phyloP scores from a whole-genome alignment of 352 stramenopile genomes.

The Phytophthora brassicae region DNA sequence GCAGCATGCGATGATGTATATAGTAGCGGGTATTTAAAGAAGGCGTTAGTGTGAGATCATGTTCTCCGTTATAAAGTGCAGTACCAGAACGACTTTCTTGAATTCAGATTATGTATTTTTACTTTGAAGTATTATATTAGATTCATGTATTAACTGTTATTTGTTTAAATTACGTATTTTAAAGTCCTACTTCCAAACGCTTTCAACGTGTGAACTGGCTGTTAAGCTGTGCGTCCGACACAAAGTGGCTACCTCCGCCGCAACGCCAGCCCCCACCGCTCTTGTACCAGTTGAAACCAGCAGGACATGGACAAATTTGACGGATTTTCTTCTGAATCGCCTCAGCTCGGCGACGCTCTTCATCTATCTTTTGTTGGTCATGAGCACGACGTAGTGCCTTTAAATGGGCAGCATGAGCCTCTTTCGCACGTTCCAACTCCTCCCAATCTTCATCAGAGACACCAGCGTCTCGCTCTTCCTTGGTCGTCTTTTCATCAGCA shows the following conservation, averaged over 20 bases:
- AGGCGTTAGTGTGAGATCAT: no score
- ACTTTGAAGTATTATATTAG: no score
- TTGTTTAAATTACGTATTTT: no score
- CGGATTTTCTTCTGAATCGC: slow-evolving; percentile 66
- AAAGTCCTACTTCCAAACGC: no score
- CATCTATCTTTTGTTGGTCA: slow-evolving; percentile 39
- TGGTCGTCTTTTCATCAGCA: slow-evolving; percentile 14
- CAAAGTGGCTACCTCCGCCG: slow-evolving; percentile 70
- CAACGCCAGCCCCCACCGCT: slow-evolving; percentile 73
- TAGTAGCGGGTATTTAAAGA: no score
- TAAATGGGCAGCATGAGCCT: slow-evolving; percentile 41
- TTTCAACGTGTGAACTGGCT: slow-evolving; percentile 53
- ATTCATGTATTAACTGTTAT: no score
- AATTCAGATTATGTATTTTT: no score
- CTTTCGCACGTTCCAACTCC: slow-evolving; percentile 64
- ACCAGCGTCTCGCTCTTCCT: slow-evolving; percentile 40
- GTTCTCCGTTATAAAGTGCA: no score
- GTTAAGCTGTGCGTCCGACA: slow-evolving; percentile 67
- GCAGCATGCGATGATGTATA: no score
- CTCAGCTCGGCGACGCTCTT: slow-evolving; percentile 38
- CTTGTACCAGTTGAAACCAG: slow-evolving; percentile 70
- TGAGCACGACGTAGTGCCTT: slow-evolving; percentile 35
- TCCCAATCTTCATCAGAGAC: slow-evolving; percentile 71
- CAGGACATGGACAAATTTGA: slow-evolving; percentile 60
- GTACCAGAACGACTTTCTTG: no score